phyloP scores from a whole-genome alignment of 1,284 basidiomycete genomes.

The Pseudozyma pruni region DNA sequence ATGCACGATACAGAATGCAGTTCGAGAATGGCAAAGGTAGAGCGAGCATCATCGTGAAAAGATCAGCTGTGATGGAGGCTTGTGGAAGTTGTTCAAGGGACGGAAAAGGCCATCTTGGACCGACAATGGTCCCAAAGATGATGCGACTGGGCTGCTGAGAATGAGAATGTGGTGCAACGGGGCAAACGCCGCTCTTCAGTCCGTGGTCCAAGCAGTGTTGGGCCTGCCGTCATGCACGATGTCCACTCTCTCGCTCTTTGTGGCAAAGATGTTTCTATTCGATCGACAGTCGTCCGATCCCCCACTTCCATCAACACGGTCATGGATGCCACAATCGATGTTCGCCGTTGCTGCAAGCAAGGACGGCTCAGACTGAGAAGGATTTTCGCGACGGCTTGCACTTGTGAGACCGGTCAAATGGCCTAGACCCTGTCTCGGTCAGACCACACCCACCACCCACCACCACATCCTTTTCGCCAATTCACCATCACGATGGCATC shows the following conservation, averaged over 20 bases:
- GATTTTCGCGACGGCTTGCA: no score
- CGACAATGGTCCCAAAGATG: slow-evolving; percentile 10
- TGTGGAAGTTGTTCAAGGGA: no score
- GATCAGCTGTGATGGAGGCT: no score
- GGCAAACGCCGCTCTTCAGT: no score
- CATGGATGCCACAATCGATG: slow-evolving; percentile 19
- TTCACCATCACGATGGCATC: slow-evolving; percentile 14
- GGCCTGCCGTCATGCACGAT: slow-evolving; percentile 34
- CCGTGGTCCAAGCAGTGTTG: slow-evolving; percentile 19
- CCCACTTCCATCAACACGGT: slow-evolving; percentile 26
- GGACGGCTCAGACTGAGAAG: background rate
- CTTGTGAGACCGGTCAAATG: slow-evolving; percentile 1
- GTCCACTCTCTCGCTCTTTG: slow-evolving; percentile 31
- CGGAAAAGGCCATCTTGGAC: no score
- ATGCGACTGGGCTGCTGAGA: no score
- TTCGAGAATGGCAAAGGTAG: no score
- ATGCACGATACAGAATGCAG: background rate
- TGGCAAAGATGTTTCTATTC: slow-evolving; percentile 25
- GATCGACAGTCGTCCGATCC: slow-evolving; percentile 39
- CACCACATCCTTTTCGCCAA: background rate
- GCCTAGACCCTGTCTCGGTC: background rate
- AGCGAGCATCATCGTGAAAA: no score
- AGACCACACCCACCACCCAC: slow-evolving; percentile 1
- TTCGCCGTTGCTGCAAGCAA: background rate
- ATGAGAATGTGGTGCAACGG: no score